These are phyloP conservation scores for Pythium insidiosum DNA, from an alignment of 352 stramenopile species.

Conservation along the genomic window DNA sequence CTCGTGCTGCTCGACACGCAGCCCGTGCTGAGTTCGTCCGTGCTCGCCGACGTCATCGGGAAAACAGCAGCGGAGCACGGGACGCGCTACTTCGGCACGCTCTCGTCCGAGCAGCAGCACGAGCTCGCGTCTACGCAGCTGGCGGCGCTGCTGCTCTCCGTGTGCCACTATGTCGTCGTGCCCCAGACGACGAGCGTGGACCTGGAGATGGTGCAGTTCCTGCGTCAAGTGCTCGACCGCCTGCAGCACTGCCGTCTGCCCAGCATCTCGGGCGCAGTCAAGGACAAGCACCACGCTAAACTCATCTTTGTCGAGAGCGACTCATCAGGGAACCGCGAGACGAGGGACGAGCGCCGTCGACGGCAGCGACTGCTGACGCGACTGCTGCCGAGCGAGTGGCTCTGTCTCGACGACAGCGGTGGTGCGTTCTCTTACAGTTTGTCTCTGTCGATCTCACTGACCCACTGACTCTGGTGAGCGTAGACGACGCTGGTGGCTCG, in stretches of 20 bases:
- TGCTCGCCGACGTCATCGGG: slow-evolving; percentile 41
- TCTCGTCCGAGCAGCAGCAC: slow-evolving; percentile 57
- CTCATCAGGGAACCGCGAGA: too few species aligned
- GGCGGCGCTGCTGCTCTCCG: slow-evolving; percentile 52
- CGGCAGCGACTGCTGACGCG: slow-evolving; percentile 24
- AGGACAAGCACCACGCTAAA: slow-evolving; percentile 43
- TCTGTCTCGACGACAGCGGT: too few species aligned
- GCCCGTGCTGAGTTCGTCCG: slow-evolving; percentile 51
- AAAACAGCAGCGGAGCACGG: too few species aligned
- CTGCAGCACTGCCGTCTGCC: slow-evolving; percentile 46
- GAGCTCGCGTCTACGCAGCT: slow-evolving; percentile 56
- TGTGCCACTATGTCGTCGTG: slow-evolving; percentile 75
- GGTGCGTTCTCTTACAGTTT: too few species aligned
- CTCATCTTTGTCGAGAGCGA: slow-evolving; percentile 59
- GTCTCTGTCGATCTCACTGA: too few species aligned
- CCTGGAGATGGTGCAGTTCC: slow-evolving; percentile 27
- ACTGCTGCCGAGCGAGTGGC: slow-evolving; percentile 20
- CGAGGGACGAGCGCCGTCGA: too few species aligned
- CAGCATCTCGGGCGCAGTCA: slow-evolving; percentile 40
- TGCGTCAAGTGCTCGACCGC: slow-evolving; percentile 44
- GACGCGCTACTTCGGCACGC: slow-evolving; percentile 29
- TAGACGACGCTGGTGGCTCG: too few species aligned
- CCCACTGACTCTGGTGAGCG: too few species aligned
- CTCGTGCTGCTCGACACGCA: slow-evolving; percentile 63
- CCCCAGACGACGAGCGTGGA: slow-evolving; percentile 42